Evolutionary conservation across 2,329 filamentous ascomycete species (phyloP).

Genomic region (Fusarium fujikuroi): DNA sequence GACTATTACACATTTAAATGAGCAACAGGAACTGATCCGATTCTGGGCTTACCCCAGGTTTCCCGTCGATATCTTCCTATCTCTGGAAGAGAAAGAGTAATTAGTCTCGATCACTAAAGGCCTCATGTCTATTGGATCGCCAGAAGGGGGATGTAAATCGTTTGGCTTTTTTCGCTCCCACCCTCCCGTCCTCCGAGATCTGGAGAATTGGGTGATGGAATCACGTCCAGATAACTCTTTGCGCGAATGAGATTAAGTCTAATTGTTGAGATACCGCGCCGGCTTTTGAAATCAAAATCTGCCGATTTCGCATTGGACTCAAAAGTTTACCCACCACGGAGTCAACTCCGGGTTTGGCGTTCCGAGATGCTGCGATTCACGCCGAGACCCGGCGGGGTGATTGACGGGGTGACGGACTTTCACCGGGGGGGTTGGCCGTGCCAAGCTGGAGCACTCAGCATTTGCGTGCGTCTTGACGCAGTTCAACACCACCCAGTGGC

Average conservation of each 20-base stretch:
- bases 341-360: conserved; percentile 15
- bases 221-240: conserved; percentile 34
- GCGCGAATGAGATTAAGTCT: conserved; percentile 37
- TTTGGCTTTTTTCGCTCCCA: conserved; percentile 14
- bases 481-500: conserved; percentile 37
- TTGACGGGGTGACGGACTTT: conserved; percentile 30
- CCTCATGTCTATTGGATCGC: conserved; percentile 37
- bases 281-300: conserved; percentile 37
- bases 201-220: conserved; percentile 39
- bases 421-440: conserved; percentile 28
- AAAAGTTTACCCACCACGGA: conserved; percentile 11
- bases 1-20: conserved; percentile 39
- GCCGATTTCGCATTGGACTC: conserved; percentile 32
- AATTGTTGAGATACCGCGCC: conserved; percentile 24
- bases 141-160: conserved; percentile 27
- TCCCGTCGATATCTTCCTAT: conserved; percentile 41
- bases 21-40: conserved; percentile 37
- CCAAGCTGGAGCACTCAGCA: conserved; percentile 14
- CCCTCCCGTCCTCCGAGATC: conserved; percentile 26
- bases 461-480: conserved; percentile 2
- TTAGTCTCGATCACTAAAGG: conserved; percentile 42
- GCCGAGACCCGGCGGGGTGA: conserved; percentile 30
- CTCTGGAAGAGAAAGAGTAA: conserved; percentile 22
- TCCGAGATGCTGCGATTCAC: conserved; percentile 25
- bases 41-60: conserved; percentile 42